Percentiles rank a stretch among this genome's conserved stretches.
phyloP scores from a whole-genome alignment of 2,329 filamentous ascomycete genomes.

The Sporothrix dimorphospora region DNA sequence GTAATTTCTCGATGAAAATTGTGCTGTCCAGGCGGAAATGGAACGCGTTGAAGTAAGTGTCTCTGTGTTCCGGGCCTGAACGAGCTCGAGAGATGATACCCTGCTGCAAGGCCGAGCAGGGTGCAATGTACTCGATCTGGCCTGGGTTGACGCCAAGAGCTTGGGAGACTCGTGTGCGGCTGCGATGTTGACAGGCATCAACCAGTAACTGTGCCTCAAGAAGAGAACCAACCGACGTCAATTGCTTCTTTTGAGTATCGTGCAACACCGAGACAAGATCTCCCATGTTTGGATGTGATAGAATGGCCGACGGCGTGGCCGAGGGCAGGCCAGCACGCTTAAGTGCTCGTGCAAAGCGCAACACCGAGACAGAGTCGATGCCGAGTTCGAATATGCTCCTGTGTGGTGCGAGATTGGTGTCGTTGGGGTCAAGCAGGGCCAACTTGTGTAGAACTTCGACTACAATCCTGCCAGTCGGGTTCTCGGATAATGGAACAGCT shows the following conservation, averaged over 20 bases:
- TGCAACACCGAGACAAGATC: slow-evolving; percentile 50
- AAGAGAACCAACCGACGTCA: slow-evolving; percentile 35
- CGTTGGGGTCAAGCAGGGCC: slow-evolving; percentile 46
- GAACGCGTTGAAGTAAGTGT: slow-evolving; percentile 79
- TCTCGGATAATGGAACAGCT: neutral
- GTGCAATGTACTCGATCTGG: slow-evolving; percentile 72
- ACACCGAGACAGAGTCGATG: slow-evolving; percentile 83
- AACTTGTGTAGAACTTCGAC: slow-evolving; percentile 55
- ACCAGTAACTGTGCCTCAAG: slow-evolving; percentile 63
- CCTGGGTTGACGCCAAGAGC: slow-evolving; percentile 53
- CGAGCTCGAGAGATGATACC: slow-evolving; percentile 78
- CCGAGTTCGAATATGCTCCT: slow-evolving; percentile 84
- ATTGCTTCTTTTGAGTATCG: slow-evolving; percentile 23
- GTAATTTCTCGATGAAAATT: slow-evolving; percentile 54
- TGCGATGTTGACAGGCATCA: slow-evolving; percentile 64
- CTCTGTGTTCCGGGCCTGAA: slow-evolving; percentile 49
- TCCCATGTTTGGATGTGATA: slow-evolving; percentile 61
- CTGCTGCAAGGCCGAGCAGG: slow-evolving; percentile 84
- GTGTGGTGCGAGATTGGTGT: slow-evolving; percentile 50
- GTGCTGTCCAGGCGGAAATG: slow-evolving; percentile 55
- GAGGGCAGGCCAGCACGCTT: slow-evolving; percentile 65
- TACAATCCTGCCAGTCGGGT: neutral
- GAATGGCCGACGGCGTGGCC: slow-evolving; percentile 68
- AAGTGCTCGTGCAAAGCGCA: slow-evolving; percentile 68
- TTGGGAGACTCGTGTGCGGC: slow-evolving; percentile 56